These are phyloP conservation scores for Clarireedia monteithiana DNA, from an alignment of 2,329 filamentous ascomycete genomes.

Conservation along the genomic window DNA sequence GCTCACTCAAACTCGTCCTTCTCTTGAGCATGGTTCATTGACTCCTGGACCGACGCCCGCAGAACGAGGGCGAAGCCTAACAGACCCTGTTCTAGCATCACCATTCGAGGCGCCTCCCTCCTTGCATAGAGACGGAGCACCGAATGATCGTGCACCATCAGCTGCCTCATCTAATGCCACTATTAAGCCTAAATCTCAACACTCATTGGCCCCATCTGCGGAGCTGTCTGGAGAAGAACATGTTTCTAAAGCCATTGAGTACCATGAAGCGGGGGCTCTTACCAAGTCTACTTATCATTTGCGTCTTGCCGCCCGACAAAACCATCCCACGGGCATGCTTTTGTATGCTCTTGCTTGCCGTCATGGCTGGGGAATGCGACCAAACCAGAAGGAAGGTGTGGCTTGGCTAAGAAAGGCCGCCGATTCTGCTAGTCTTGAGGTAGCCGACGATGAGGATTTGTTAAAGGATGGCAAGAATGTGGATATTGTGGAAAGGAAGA, in stretches of 20 bases:
- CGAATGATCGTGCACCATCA: constrained; percentile 21
- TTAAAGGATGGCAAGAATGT: constrained; percentile 54
- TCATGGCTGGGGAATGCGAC: constrained; percentile 95
- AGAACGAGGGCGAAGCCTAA: constrained; percentile 34
- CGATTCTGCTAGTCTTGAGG: constrained; percentile 72
- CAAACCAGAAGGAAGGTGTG: constrained; percentile 83
- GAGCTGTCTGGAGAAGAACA: constrained; percentile 83
- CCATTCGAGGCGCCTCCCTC: constrained; percentile 24
- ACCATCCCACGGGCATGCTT: constrained; percentile 89
- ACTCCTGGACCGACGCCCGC: constrained; percentile 40
- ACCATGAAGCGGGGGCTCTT: constrained; percentile 78
- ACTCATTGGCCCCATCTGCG: constrained; percentile 46
- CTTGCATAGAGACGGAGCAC: constrained; percentile 32
- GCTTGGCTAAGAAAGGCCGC: constrained; percentile 89
- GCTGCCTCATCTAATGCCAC: constrained; percentile 25
- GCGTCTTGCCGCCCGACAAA: constrained; percentile 76
- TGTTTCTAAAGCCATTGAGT: constrained; percentile 79
- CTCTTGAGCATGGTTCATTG: constrained; percentile 38
- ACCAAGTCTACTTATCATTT: constrained; percentile 96
- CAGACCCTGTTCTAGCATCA: constrained; percentile 28
- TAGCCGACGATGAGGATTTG: constrained; percentile 71
- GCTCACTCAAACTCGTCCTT: constrained; percentile 33
- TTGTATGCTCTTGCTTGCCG: constrained; percentile 90
- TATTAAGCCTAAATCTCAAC: constrained; percentile 36
- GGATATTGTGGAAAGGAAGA: constrained; percentile 65